A percentile compares a stretch with the other conserved stretches of the same genome.
These are phyloP conservation scores for Ceratobasidium sp. DNA, from an alignment of 1,284 basidiomycete species.

Conservation along the genomic window DNA sequence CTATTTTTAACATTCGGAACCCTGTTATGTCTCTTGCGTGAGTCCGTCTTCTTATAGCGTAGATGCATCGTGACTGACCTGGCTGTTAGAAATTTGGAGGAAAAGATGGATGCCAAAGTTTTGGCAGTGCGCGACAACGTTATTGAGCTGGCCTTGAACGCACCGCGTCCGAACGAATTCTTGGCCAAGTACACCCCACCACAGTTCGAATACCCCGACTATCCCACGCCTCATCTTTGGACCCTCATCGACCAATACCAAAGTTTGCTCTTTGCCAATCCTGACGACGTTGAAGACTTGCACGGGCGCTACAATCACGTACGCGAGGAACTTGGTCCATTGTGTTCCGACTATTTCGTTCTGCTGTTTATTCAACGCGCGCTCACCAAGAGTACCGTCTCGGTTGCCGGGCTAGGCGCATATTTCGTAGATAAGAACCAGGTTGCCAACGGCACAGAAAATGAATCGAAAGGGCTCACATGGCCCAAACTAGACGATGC, in stretches of 20 bases:
- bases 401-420: not conserved
- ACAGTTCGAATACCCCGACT: slow-evolving; percentile 61
- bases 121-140: slow-evolving; percentile 74
- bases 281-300: slow-evolving; percentile 24
- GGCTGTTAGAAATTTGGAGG: slow-evolving; percentile 67
- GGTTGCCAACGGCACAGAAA: not conserved
- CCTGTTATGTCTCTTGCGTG: slow-evolving; percentile 61
- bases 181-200: slow-evolving; percentile 67
- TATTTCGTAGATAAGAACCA: not conserved
- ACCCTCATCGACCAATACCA: slow-evolving; percentile 56
- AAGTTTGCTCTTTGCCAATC: slow-evolving; percentile 11
- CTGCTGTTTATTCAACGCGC: slow-evolving; percentile 17
- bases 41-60: slow-evolving; percentile 5
- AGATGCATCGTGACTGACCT: not conserved
- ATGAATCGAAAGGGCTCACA: not conserved
- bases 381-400: slow-evolving; percentile 1
- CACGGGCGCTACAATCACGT: not conserved
- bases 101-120: slow-evolving; percentile 75
- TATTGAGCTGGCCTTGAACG: slow-evolving; percentile 68
- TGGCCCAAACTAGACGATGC: slow-evolving; percentile 26
- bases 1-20: slow-evolving; percentile 78
- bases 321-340: slow-evolving; percentile 21
- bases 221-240: slow-evolving; percentile 66
- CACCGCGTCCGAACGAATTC: slow-evolving; percentile 74
- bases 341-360: slow-evolving; percentile 32